Conservation (phyloP, 352 stramenopile genomes). For the Phytophthora constricta region DNA sequence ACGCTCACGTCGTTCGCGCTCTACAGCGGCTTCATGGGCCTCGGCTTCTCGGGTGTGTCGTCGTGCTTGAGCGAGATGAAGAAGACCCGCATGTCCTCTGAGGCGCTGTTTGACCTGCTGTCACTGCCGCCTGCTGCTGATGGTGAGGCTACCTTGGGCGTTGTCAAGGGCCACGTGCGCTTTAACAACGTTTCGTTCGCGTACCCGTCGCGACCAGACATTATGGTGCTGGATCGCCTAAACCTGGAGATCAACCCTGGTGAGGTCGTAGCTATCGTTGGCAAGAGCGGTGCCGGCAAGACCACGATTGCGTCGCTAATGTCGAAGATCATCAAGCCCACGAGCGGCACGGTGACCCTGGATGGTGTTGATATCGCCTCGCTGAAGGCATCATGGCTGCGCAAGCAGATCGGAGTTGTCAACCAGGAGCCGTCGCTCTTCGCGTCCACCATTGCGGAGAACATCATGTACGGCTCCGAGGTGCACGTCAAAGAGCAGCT, state of each 20-base stretch:
- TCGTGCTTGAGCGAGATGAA: constrained; percentile 85
- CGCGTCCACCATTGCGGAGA: constrained; percentile 78
- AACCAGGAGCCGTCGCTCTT: constrained; percentile 89
- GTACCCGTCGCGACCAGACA: constrained; percentile 82
- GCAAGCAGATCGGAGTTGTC: constrained; percentile 89
- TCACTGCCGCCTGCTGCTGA: constrained; percentile 48
- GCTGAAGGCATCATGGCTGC: constrained; percentile 75
- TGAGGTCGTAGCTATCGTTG: constrained; percentile 88
- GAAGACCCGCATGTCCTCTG: constrained; percentile 75
- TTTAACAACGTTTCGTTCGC: constrained; percentile 87
- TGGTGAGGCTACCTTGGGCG: constrained; percentile 47
- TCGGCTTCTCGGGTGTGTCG: constrained; percentile 89
- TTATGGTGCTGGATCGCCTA: constrained; percentile 67
- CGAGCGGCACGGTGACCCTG: constrained; percentile 61
- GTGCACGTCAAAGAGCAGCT: constrained; percentile 63
- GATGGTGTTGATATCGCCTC: constrained; percentile 76
- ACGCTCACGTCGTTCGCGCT: constrained; percentile 91
- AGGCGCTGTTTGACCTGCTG: constrained; percentile 76
- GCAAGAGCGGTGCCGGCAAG: constrained; percentile 86
- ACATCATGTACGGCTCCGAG: constrained; percentile 85
- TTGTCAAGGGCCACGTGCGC: constrained; percentile 67
- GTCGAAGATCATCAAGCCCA: constrained; percentile 77
- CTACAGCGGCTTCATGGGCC: constrained; percentile 92
- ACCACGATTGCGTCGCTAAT: constrained; percentile 83
- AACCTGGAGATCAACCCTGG: constrained; percentile 77